These are phyloP conservation scores for Paracoccidioides lutzii DNA, from an alignment of 2,329 filamentous ascomycete genomes.

Conservation along the genomic window DNA sequence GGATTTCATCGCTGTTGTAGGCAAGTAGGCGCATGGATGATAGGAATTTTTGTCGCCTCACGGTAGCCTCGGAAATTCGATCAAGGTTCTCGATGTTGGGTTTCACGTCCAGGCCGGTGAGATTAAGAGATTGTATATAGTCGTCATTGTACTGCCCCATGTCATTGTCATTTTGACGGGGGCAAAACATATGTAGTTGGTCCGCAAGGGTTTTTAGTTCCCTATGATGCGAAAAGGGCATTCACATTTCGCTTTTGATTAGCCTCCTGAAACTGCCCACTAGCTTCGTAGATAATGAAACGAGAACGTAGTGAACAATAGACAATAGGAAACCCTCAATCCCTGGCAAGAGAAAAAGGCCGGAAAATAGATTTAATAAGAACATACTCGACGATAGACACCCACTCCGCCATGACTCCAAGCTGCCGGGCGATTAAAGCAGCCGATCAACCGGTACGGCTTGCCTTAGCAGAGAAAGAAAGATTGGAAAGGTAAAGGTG, in stretches of 20 bases:
- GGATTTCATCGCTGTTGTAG: conserved; percentile 48
- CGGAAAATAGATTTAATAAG: background rate
- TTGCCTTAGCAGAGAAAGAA: background rate
- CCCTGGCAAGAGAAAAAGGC: background rate
- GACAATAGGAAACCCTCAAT: background rate
- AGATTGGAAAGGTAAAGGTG: background rate
- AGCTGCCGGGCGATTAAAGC: background rate
- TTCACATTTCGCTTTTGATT: background rate
- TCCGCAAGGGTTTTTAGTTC: conserved; percentile 33
- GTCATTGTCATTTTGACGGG: conserved; percentile 51
- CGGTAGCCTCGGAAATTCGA: conserved; percentile 43
- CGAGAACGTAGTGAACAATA: too few species aligned
- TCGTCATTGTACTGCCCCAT: conserved; percentile 46
- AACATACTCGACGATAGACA: conserved; percentile 30
- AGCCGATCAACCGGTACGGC: background rate
- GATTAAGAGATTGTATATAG: background rate
- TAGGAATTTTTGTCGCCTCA: conserved; percentile 50
- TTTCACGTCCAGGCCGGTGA: conserved; percentile 37
- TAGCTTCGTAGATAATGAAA: background rate
- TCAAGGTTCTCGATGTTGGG: conserved; percentile 18
- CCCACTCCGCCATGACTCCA: conserved; percentile 25
- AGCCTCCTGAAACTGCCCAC: background rate
- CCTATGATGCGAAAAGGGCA: conserved; percentile 14
- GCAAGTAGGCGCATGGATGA: conserved; percentile 58
- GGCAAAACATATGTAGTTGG: conserved; percentile 54